Conservation (phyloP, 495 filamentous ascomycete species). For the Daldinia bambusicola region DNA sequence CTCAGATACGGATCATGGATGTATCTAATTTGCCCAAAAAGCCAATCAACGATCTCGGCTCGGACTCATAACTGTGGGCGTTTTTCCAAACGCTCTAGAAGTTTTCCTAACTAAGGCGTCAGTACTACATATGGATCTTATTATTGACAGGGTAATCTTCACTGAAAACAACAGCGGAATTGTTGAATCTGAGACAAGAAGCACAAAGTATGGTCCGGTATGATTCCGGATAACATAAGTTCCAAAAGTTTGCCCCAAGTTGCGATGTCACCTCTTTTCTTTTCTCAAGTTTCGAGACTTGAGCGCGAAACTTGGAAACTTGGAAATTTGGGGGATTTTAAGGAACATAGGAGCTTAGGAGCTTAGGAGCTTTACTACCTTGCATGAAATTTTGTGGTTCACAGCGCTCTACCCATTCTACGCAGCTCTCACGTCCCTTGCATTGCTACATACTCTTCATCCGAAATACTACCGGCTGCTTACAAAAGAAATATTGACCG, state of each 20-base stretch:
- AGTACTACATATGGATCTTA: constrained; percentile 6
- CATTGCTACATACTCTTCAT: constrained; percentile 19
- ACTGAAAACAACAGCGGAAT: not conserved
- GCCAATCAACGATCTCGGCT: constrained; percentile 16
- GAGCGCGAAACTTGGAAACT: not conserved
- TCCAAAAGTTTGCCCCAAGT: not conserved
- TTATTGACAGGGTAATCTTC: not conserved
- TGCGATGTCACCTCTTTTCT: constrained; percentile 13
- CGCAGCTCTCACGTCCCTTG: constrained; percentile 33
- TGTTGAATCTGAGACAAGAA: not conserved
- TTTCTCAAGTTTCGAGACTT: constrained; percentile 17
- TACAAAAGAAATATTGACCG: constrained; percentile 36
- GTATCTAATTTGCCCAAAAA: constrained; percentile 13
- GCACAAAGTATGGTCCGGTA: constrained; percentile 18
- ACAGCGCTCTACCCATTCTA: constrained; percentile 9
- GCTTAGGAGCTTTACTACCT: not conserved
- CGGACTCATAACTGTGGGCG: not conserved
- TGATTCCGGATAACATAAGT: constrained; percentile 24
- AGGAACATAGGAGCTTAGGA: constrained; percentile 5
- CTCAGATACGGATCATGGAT: constrained; percentile 7
- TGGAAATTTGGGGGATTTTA: too few species aligned
- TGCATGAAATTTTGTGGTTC: constrained; percentile 28
- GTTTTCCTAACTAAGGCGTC: constrained; percentile 17
- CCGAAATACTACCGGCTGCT: constrained; percentile 10
- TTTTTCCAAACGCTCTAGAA: constrained; percentile 26